These are phyloP conservation scores for Kazachstania bromeliacearum DNA, from an alignment of 805 yeast species.

Conservation along the genomic window DNA sequence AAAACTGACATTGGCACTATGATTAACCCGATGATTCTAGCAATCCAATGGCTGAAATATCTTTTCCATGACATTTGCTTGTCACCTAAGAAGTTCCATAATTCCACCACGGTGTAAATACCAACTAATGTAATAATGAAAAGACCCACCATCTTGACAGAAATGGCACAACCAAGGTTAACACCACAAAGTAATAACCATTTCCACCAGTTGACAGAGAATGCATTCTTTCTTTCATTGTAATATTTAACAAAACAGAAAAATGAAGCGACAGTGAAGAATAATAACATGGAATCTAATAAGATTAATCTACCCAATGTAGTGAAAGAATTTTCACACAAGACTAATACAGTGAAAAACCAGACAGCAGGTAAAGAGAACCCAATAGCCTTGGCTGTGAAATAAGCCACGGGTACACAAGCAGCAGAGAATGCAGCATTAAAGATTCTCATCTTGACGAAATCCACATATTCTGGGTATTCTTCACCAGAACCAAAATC, in stretches of 20 bases:
- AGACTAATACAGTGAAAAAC: conserved; percentile 52
- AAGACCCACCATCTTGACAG: conserved; percentile 95
- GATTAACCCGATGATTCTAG: conserved; percentile 56
- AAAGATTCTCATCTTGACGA: conserved; percentile 58
- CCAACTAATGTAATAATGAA: conserved; percentile 86
- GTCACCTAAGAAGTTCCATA: conserved; percentile 80
- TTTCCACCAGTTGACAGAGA: conserved; percentile 85
- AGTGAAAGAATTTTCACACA: conserved; percentile 59
- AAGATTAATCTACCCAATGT: conserved; percentile 66
- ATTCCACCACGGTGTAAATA: conserved; percentile 74
- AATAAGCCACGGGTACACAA: conserved; percentile 64
- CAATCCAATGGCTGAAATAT: conserved; percentile 55
- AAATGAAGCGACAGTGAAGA: conserved; percentile 66
- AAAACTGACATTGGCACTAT: conserved; percentile 55
- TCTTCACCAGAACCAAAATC: conserved; percentile 57
- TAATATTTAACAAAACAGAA: conserved; percentile 50
- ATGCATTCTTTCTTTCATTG: conserved; percentile 37
- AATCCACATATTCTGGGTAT: conserved; percentile 57
- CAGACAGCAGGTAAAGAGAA: conserved; percentile 43
- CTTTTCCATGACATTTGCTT: conserved; percentile 39
- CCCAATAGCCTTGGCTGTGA: conserved; percentile 53
- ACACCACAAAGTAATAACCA: conserved; percentile 84
- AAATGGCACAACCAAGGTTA: conserved; percentile 78
- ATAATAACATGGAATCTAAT: conserved; percentile 65
- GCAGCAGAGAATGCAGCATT: conserved; percentile 59